Percentiles rank a stretch among this genome's conserved stretches.
Evolutionary conservation across 148 eudicot genomes (phyloP).

Genomic region (Camellia sinensis): DNA sequence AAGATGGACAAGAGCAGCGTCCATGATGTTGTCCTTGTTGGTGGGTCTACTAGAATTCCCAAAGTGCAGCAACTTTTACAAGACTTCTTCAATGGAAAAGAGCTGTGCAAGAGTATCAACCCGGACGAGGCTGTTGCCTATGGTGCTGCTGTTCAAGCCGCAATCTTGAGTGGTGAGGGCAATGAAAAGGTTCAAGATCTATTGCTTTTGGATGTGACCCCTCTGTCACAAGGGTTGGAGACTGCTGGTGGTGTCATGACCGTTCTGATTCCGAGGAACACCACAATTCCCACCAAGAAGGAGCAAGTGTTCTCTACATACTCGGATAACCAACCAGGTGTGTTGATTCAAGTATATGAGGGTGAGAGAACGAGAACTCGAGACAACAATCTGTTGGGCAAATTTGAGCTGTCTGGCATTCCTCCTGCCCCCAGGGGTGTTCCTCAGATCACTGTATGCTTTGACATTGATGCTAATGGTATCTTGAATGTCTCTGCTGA

Average conservation of each 20-base stretch:
- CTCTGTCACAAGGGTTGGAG: slow-evolving; percentile 30
- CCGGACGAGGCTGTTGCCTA: slow-evolving; percentile 41
- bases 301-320: slow-evolving; percentile 22
- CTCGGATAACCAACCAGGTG: slow-evolving; percentile 27
- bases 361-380: slow-evolving; percentile 31
- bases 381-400: slow-evolving; percentile 36
- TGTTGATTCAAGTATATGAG: slow-evolving; percentile 29
- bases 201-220: slow-evolving; percentile 26
- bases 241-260: slow-evolving; percentile 35
- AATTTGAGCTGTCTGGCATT: slow-evolving; percentile 29
- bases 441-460: slow-evolving; percentile 27
- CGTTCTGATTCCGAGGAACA: slow-evolving; percentile 29
- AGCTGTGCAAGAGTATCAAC: slow-evolving; percentile 32
- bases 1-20: slow-evolving; percentile 30
- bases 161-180: slow-evolving; percentile 30
- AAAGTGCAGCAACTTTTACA: slow-evolving; percentile 33
- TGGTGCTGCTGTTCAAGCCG: slow-evolving; percentile 43
- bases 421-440: slow-evolving; percentile 40
- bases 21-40: slow-evolving; percentile 37
- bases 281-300: slow-evolving; percentile 30
- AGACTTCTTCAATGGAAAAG: slow-evolving; percentile 36
- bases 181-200: slow-evolving; percentile 32
- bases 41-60: slow-evolving; percentile 40
- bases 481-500: slow-evolving; percentile 30
- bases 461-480: slow-evolving; percentile 35